Percentiles rank a stretch among this genome's conserved stretches.
phyloP scores from a whole-genome alignment of 2,329 filamentous ascomycete genomes.

The Cercospora zeae-maydis region DNA sequence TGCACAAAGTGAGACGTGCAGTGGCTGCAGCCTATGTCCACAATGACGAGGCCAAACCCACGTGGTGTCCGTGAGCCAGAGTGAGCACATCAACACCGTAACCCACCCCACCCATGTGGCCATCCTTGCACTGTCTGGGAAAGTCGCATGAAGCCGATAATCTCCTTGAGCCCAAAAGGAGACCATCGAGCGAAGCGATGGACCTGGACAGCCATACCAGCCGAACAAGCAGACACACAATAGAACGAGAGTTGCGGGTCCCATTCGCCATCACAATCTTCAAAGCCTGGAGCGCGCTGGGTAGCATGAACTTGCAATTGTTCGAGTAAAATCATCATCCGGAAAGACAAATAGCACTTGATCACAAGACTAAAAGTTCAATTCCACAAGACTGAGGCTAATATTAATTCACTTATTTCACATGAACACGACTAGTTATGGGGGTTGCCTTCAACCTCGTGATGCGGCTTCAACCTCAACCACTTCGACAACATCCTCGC shows the following conservation, averaged over 20 bases:
- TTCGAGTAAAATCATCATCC: too few species aligned
- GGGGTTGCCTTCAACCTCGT: background rate
- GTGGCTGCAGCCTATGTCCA: background rate
- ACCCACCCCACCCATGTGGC: background rate
- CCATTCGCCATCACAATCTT: too few species aligned
- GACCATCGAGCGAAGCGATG: background rate
- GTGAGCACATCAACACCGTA: too few species aligned
- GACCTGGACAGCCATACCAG: background rate
- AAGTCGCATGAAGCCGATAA: background rate
- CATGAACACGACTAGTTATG: background rate
- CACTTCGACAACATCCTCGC: background rate
- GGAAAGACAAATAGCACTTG: background rate
- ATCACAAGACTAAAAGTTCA: background rate
- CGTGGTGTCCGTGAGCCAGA: background rate
- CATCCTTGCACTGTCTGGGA: background rate
- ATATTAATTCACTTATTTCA: background rate
- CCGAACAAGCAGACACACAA: too few species aligned
- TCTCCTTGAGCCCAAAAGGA: background rate
- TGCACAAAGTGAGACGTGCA: background rate
- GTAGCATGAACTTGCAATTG: too few species aligned
- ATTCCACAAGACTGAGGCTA: background rate
- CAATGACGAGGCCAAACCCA: background rate
- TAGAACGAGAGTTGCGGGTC: too few species aligned
- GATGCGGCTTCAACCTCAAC: background rate
- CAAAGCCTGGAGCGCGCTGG: too few species aligned